Evolutionary conservation across 805 yeast species (phyloP), one percentile per base, ranked within the genome.

Genomic region (Yamadazyma akitaensis): DNA sequence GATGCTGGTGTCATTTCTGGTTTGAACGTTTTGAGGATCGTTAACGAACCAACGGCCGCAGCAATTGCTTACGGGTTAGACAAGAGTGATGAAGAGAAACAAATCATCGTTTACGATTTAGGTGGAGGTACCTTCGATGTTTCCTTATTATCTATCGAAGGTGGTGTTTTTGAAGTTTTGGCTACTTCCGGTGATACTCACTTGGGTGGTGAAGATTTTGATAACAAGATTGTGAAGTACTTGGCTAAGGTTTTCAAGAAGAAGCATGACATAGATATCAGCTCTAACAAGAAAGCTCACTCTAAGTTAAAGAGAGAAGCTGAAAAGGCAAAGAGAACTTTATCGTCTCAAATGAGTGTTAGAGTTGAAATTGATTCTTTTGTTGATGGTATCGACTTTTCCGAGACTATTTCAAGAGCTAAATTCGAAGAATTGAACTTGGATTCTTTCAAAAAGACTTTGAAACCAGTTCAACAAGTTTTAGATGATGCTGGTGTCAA

Each of bases 1-100:
- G 97, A 90, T 71, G 96, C 97, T 51, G 97, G 97, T 79, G 76
- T 85, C 58, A 91, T 90, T 80, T 95, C 97, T 49, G 97, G 97
- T 64, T 79, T 90, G 68, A 90, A 90, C 72, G 97, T 90, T 52
- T 79, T 88, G 70, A 84, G 97, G 77, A 90, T 90, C 69, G 90
- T 91, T 63, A 90, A 90, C 75, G 97, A 90, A 78, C 97, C 97
- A 50, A 61, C 89, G 53, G 89, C 88, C 49, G 89, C 87, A 70
- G 88, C 90, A 68, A 88, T 84, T 88, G 75, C 75, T 30, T 70
- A 70, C 55, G 75, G 75, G 32, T 68, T 70, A 53, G 75, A 70
- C 58, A 83, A 85, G 67, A 77, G 81, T 51, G 84, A 82, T 84
- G 62, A 58, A 38, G 76, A 72, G 64, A 72, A 68, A 59, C 75